These are phyloP conservation scores for Suhomyces bribrorum DNA, from an alignment of 1,139 yeast species.

Conservation along the genomic window DNA sequence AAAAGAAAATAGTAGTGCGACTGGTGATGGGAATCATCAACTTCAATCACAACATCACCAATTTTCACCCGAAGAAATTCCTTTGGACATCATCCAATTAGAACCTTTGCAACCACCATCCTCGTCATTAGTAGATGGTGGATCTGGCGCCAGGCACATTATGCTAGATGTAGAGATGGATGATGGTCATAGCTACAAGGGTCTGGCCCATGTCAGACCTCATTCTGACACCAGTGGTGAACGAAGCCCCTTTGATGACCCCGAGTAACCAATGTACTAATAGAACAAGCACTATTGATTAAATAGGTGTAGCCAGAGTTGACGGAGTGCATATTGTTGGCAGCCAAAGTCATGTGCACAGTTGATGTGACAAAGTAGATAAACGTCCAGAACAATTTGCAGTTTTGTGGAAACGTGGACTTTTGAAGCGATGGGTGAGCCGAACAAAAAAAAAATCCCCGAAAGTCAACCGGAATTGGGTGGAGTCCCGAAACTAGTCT, in stretches of 20 bases:
- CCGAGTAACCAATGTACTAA: constrained; percentile 10
- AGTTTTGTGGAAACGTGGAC: no score
- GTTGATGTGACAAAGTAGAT: no score
- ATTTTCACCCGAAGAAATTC: constrained; percentile 12
- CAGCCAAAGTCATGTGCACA: no score
- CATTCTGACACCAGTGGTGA: constrained; percentile 20
- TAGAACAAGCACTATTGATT: neutral
- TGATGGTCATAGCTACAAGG: constrained; percentile 10
- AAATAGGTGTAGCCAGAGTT: no score
- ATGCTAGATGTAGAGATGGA: constrained; percentile 41
- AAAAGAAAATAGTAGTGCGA: constrained; percentile 6
- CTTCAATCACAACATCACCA: no score
- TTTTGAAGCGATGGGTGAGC: no score
- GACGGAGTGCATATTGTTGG: no score
- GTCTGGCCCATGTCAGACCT: neutral
- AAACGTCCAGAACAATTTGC: no score
- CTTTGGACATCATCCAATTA: constrained; percentile 11
- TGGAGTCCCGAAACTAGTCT: no score
- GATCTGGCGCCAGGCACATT: constrained; percentile 21
- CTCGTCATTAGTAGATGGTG: neutral
- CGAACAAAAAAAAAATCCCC: no score
- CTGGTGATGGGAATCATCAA: no score
- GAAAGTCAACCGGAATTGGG: no score
- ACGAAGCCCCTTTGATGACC: constrained; percentile 38
- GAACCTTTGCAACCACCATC: constrained; percentile 9